Evolutionary conservation across 83 land plant species (phyloP).

Genomic region (Picea engelmannii): DNA sequence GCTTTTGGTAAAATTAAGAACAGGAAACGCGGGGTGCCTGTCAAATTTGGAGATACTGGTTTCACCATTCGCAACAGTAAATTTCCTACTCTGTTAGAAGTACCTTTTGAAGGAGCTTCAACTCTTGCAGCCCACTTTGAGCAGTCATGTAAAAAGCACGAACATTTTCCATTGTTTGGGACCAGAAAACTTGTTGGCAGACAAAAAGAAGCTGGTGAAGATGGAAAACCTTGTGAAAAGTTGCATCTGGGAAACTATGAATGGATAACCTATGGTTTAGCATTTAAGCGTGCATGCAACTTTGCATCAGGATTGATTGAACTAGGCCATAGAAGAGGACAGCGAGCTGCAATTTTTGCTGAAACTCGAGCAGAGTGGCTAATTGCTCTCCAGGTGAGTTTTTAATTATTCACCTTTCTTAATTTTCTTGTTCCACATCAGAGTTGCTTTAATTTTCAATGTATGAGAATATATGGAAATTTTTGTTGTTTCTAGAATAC

Average conservation of each 20-base stretch:
- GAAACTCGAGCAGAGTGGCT: constrained; percentile 58
- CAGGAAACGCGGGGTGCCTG: constrained; percentile 24
- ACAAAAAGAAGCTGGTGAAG: constrained; percentile 27
- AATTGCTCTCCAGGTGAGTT: constrained; percentile 45
- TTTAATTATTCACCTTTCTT: background rate
- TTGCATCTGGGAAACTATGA: constrained; percentile 40
- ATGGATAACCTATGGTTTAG: constrained; percentile 42
- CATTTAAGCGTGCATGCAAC: constrained; percentile 24
- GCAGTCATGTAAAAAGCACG: constrained; percentile 36
- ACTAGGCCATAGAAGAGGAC: constrained; percentile 44
- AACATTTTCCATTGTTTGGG: constrained; percentile 25
- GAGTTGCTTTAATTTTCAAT: background rate
- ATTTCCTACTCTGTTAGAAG: constrained; percentile 35
- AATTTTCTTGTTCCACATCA: background rate
- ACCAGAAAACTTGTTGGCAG: constrained; percentile 29
- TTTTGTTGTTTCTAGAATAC: background rate
- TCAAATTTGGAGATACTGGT: constrained; percentile 42
- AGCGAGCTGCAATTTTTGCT: constrained; percentile 44
- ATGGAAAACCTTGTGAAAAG: constrained; percentile 45
- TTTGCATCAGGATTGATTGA: constrained; percentile 50
- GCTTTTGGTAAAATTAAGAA: background rate
- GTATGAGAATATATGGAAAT: background rate
- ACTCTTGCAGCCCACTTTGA: constrained; percentile 48
- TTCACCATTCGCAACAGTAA: constrained; percentile 35
- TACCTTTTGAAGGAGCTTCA: constrained; percentile 54